Evolutionary conservation across 2,329 filamentous ascomycete genomes (phyloP).

Genomic region (Neofusicoccum cordaticola): DNA sequence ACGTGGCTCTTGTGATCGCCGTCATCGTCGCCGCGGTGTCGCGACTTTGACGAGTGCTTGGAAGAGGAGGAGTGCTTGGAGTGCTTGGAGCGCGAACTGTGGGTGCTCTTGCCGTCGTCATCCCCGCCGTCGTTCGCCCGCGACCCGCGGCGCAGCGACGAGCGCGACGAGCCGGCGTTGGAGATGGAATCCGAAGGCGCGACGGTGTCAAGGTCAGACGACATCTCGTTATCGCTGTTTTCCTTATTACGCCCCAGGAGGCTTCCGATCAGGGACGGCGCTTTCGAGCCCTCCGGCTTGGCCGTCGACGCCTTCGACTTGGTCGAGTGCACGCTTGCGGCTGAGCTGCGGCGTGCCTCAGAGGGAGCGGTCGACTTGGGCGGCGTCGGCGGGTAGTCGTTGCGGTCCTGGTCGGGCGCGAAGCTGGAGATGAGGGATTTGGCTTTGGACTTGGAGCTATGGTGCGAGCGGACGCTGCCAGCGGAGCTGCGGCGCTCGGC

Average conservation of each 20-base stretch:
- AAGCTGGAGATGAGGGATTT: conserved; percentile 37
- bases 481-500: conserved; percentile 25
- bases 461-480: conserved; percentile 33
- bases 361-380: background rate
- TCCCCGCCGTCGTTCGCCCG: conserved; percentile 26
- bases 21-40: background rate
- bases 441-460: conserved; percentile 34
- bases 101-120: conserved; percentile 19
- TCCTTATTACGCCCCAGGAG: conserved; percentile 37
- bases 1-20: background rate
- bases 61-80: conserved; percentile 22
- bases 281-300: background rate
- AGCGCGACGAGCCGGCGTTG: conserved; percentile 31
- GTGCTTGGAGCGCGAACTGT: conserved; percentile 24
- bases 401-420: conserved; percentile 28
- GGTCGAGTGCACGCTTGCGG: conserved; percentile 31
- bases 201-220: conserved; percentile 23
- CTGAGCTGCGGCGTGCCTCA: conserved; percentile 23
- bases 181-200: conserved; percentile 50
- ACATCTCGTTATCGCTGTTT: conserved; percentile 14
- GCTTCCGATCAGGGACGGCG: conserved; percentile 32
- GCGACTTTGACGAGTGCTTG: conserved; percentile 18
- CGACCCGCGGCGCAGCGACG: conserved; percentile 26
- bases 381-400: conserved; percentile 21
- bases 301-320: conserved; percentile 6